These are phyloP conservation scores for Lophiostoma macrostomum DNA, from an alignment of 495 filamentous ascomycete species.

Conservation along the genomic window DNA sequence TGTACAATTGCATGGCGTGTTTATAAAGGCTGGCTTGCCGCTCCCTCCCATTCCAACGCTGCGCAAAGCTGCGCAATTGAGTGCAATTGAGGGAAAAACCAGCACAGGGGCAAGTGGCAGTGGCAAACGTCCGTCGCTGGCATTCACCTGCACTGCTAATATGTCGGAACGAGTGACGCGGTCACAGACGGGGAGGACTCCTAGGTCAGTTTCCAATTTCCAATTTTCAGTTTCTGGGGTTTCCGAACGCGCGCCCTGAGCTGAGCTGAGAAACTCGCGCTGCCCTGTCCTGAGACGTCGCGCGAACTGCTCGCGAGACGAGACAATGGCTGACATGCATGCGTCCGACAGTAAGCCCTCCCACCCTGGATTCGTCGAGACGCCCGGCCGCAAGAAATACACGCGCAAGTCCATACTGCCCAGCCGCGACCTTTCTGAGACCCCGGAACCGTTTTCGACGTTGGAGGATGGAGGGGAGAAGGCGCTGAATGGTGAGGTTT, in stretches of 20 bases:
- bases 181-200: conserved; percentile 44
- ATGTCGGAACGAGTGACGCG: conserved; percentile 38
- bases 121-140: neutral
- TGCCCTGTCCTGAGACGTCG: too few species aligned
- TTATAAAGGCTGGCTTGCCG: neutral
- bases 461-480: too few species aligned
- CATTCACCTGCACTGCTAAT: conserved; percentile 15
- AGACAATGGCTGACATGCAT: neutral
- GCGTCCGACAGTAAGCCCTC: conserved; percentile 33
- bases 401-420: conserved; percentile 36
- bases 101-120: too few species aligned
- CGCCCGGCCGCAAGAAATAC: conserved; percentile 38
- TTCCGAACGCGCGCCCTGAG: too few species aligned
- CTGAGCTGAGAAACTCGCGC: too few species aligned
- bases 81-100: too few species aligned
- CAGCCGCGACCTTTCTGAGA: conserved; percentile 7
- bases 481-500: too few species aligned
- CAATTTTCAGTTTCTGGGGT: too few species aligned
- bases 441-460: too few species aligned
- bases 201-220: conserved; percentile 41
- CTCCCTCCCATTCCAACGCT: too few species aligned
- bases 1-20: neutral
- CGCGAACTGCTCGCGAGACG: too few species aligned
- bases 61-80: too few species aligned
- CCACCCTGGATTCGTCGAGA: conserved; percentile 47